These are phyloP conservation scores for Kitagawia praeruptora DNA, from an alignment of 129 eudicot genomes.

Conservation along the genomic window DNA sequence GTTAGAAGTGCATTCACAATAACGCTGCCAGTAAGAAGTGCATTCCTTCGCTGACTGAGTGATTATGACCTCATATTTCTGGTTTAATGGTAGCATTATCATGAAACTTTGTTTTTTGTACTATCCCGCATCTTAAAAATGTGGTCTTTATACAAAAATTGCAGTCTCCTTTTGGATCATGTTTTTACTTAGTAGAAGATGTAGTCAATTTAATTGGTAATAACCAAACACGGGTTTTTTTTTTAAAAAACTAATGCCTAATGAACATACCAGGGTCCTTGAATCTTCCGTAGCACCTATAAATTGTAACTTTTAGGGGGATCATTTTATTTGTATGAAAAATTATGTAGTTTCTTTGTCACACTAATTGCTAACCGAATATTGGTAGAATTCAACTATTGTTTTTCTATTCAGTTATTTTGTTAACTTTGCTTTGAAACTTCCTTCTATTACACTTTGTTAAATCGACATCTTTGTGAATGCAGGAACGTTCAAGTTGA, in stretches of 20 bases:
- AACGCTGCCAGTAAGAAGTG: too few relatives aligned
- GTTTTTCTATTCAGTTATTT: background rate
- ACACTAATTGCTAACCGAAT: background rate
- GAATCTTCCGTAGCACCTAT: background rate
- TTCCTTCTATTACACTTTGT: background rate
- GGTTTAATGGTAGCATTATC: too few relatives aligned
- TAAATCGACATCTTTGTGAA: background rate
- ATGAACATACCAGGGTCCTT: too few relatives aligned
- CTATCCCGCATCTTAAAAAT: background rate
- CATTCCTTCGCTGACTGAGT: background rate
- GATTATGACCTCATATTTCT: background rate
- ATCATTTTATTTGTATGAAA: background rate
- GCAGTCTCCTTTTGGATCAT: background rate
- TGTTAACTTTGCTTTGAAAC: background rate
- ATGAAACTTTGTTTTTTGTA: too few relatives aligned
- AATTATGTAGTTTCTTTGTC: background rate
- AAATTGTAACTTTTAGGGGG: background rate
- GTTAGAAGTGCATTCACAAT: background rate
- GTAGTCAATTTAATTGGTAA: background rate
- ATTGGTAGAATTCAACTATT: background rate
- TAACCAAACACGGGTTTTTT: too few relatives aligned
- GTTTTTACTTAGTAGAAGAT: background rate
- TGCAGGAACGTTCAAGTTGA: constrained; percentile 20
- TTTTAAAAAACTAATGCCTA: too few relatives aligned
- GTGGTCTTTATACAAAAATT: background rate